Evolutionary conservation across 2,329 filamentous ascomycete genomes (phyloP), one percentile per base, ranked within the genome.

Genomic region (Scopulariopsis brevicaulis): DNA sequence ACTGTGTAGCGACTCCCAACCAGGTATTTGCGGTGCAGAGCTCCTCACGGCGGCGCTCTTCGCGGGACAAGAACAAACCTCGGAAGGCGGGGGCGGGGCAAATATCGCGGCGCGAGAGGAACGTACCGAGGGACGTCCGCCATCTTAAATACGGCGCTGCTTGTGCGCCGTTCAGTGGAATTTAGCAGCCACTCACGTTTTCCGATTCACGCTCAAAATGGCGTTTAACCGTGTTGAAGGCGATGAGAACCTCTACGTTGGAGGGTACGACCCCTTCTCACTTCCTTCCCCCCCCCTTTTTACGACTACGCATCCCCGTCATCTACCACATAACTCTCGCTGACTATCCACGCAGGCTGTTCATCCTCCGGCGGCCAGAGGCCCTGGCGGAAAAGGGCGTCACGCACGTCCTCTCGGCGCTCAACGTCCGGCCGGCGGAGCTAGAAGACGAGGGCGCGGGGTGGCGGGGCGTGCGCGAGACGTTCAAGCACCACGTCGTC

Each of bases 391-490:
- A 87, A 62, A 83, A 84, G 63, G 84, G 86, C 63, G 90, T 99
- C 69, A 96, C 91, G 2, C 92, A 96, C 72, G 82, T 97, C 34
- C 77, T 97, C n/a, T 96, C 92, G 4, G 88, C 94, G 48, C 71
- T 93, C 60, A 81, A 82, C 53, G 79, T 86, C 64, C 67, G 71
- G 58, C 68, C 68, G 0, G 63, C 66, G 32, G 67, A 64, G 60
- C 72, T 83, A 65, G 76, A 78, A 59, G 74, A 78, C 71, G 75
- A 65, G 58, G 65, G 55, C 66, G 64, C 79, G 48, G 85, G 83
- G 43, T 73, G 72, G 66, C 70, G 77, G 20, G 74, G 76, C 55
- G 74, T 72, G 62, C 78, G 76, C 66, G 77, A 81, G 62, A 76
- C 79, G 50, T 90, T 85, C 69, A 74, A 85, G 62, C 90, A 95